Conservation (phyloP, 2,329 filamentous ascomycete species). For the Alternaria solani region DNA sequence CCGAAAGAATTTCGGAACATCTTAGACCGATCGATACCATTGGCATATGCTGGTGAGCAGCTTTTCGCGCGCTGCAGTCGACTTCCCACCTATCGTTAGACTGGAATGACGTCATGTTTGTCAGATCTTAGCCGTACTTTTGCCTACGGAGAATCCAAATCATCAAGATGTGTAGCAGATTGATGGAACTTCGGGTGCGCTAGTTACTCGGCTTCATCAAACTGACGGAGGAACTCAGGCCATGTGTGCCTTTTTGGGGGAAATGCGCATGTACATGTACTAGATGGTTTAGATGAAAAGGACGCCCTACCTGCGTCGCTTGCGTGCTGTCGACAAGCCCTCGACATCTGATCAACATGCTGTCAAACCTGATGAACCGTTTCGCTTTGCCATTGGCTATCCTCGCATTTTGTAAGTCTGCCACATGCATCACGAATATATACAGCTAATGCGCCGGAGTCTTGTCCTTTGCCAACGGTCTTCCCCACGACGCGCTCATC, state of each 20-base stretch:
- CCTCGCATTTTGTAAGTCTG: slow-evolving; percentile 5
- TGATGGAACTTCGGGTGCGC: not conserved
- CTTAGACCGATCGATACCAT: not conserved
- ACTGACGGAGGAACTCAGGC: slow-evolving; percentile 5
- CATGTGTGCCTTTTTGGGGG: not conserved
- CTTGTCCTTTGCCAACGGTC: slow-evolving; percentile 9
- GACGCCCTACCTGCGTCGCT: not conserved
- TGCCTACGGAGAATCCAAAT: not conserved
- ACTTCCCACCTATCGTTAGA: not conserved
- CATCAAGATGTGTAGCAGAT: slow-evolving; percentile 3
- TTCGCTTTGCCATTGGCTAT: slow-evolving; percentile 10
- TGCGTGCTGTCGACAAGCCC: not conserved
- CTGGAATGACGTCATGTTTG: not conserved
- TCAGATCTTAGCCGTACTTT: not conserved
- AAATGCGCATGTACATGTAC: not conserved
- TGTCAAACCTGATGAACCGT: slow-evolving; percentile 6
- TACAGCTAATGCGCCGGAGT: slow-evolving; percentile 3
- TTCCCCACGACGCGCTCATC: slow-evolving; percentile 12
- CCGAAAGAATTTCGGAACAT: not conserved
- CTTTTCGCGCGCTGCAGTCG: not conserved
- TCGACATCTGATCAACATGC: not conserved
- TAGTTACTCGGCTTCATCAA: slow-evolving; percentile 10
- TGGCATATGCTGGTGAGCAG: not conserved
- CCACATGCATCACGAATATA: too few relatives aligned
- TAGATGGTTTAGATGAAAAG: not conserved